Percentiles rank a stretch among this genome's conserved stretches.
These are phyloP conservation scores for Ormosia emarginata DNA, from an alignment of 306 rosid genomes.

Conservation along the genomic window DNA sequence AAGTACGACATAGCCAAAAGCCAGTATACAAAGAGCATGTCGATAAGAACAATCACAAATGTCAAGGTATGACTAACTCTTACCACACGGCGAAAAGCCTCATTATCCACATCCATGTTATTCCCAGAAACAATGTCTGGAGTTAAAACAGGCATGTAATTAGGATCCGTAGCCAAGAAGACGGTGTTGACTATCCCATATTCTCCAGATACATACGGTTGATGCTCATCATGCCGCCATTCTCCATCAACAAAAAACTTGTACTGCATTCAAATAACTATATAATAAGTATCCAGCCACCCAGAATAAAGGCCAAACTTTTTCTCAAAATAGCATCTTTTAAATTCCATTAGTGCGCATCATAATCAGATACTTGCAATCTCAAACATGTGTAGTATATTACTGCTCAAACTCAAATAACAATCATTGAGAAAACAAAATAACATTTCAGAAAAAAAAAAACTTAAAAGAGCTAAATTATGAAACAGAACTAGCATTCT, in stretches of 20 bases:
- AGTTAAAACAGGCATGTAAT: slow-evolving; percentile 42
- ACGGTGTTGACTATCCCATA: slow-evolving; percentile 82
- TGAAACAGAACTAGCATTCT: background rate
- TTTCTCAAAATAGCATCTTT: background rate
- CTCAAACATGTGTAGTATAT: slow-evolving; percentile 8
- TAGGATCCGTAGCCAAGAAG: slow-evolving; percentile 72
- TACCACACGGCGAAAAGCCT: slow-evolving; percentile 70
- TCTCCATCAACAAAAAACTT: slow-evolving; percentile 95
- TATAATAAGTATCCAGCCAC: slow-evolving; percentile 18
- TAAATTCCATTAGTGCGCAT: background rate
- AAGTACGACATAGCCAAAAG: slow-evolving; percentile 16
- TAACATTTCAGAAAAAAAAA: background rate
- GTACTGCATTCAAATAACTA: slow-evolving; percentile 57
- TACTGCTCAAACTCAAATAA: slow-evolving; percentile 2
- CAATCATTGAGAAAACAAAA: background rate
- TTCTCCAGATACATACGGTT: slow-evolving; percentile 61
- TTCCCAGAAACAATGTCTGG: slow-evolving; percentile 51
- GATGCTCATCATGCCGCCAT: slow-evolving; percentile 90
- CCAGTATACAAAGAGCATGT: background rate
- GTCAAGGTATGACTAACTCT: slow-evolving; percentile 27
- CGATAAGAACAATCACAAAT: background rate
- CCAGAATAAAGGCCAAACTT: background rate
- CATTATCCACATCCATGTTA: slow-evolving; percentile 92
- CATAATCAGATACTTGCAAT: slow-evolving; percentile 12
- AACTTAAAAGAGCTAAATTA: background rate